Conservation (phyloP, 1,284 basidiomycete genomes). For the Leucocoprinus gongylophorus region DNA sequence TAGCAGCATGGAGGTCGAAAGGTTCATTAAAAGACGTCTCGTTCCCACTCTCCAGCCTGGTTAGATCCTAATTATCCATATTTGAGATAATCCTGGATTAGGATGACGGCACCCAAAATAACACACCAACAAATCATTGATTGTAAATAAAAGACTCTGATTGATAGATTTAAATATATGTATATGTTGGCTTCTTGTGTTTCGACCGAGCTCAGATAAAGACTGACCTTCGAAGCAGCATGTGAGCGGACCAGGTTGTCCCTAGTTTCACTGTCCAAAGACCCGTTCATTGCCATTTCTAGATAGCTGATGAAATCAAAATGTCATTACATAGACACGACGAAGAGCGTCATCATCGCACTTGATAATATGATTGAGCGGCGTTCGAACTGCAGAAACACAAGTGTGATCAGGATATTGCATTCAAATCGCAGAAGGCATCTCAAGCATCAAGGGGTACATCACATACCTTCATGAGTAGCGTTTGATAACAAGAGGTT, state of each 20-base stretch:
- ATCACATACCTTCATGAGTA: constrained; percentile 66
- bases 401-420: neutral
- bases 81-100: neutral
- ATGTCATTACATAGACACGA: neutral
- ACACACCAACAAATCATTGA: constrained; percentile 74
- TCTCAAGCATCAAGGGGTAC: neutral
- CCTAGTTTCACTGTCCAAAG: constrained; percentile 71
- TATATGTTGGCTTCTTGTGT: constrained; percentile 2
- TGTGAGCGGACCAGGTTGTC: constrained; percentile 77
- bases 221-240: constrained; percentile 66
- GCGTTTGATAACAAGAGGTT: constrained; percentile 83
- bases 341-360: constrained; percentile 20
- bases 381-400: constrained; percentile 52
- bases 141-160: constrained; percentile 64
- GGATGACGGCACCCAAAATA: constrained; percentile 21
- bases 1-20: constrained; percentile 65
- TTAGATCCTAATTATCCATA: constrained; percentile 54
- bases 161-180: constrained; percentile 1
- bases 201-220: neutral
- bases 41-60: constrained; percentile 74
- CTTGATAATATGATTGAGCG: constrained; percentile 74
- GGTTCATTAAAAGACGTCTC: constrained; percentile 80
- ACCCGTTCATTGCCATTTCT: constrained; percentile 79
- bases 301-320: constrained; percentile 45
- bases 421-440: neutral